These are phyloP conservation scores for Phlegmacium glaucopus DNA, from an alignment of 768 basidiomycete species.

Conservation along the genomic window DNA sequence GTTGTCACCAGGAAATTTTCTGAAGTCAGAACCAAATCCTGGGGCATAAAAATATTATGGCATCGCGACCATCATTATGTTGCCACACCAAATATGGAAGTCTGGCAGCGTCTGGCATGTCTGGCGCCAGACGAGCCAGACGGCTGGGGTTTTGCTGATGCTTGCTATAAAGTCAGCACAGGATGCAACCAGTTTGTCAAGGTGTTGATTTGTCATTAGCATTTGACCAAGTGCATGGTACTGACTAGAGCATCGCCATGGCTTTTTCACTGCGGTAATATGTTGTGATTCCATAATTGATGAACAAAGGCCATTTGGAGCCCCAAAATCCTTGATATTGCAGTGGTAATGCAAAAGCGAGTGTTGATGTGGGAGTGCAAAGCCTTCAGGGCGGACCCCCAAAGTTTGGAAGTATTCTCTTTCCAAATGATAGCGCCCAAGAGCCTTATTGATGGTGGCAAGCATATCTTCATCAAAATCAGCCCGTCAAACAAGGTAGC, in stretches of 20 bases:
- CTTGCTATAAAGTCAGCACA: too few relatives aligned
- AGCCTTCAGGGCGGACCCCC: conserved; percentile 6
- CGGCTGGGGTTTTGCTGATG: too few relatives aligned
- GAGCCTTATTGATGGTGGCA: conserved; percentile 12
- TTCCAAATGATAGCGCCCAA: conserved; percentile 20
- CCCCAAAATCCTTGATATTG: conserved; percentile 18
- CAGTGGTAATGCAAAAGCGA: conserved; percentile 8
- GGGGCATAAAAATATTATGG: too few relatives aligned
- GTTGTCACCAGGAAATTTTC: too few relatives aligned
- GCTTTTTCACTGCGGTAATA: too few relatives aligned
- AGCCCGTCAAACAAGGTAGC: conserved; percentile 20
- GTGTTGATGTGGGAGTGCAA: conserved; percentile 15
- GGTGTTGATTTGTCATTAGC: conserved; percentile 3
- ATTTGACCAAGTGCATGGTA: too few relatives aligned
- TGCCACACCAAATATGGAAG: too few relatives aligned
- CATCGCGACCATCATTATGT: too few relatives aligned
- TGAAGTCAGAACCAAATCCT: too few relatives aligned
- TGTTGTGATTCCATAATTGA: conserved; percentile 20
- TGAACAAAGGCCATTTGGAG: conserved; percentile 27
- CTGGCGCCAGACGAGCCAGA: too few relatives aligned
- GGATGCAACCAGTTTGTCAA: conserved; percentile 25
- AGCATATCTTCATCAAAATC: conserved; percentile 10
- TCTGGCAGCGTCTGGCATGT: too few relatives aligned
- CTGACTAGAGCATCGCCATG: too few relatives aligned
- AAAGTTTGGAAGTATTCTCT: conserved; percentile 22